Base-by-base conservation (phyloP, 2,329 filamentous ascomycete species). In the Ceratocystis eucalypticola region DNA sequence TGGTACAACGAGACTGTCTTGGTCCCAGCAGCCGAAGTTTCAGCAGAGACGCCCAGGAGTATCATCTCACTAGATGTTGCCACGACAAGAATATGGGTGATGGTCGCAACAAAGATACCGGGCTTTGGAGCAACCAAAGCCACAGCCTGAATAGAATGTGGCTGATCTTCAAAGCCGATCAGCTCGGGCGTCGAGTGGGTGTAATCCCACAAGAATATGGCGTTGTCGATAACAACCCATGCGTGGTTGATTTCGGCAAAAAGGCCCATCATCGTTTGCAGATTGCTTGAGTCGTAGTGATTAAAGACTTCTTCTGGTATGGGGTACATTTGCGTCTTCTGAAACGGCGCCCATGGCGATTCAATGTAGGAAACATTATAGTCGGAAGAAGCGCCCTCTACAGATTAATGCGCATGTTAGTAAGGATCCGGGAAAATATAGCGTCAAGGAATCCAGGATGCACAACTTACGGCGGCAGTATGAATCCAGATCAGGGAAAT, bases 161-260 rank as follows among this genome's bases (percentile, higher is more conserved):
- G 81, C 75, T 93, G 88, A 71, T 96, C 91, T 74, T 97, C 93
- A 72, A 89, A 96, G 20, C 93, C 93, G 70, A 96, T 88, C 53
- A 96, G 80, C 74, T 96, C 89, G 4, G 93, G 91, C 71, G 93
- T 90, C n/a, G 89, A 86, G 74, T 91, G 84, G 5, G 91, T 96
- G 75, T 96, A 99, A 76, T 99, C 93, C 95, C 95, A 99, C 17
- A 99, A 81, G 74, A 96, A 99, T 57, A 99, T 80, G 69, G 90
- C 89, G 77, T 96, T 96, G 77, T 99, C 94, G 74, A 99, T 94
- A 28, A 89, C 85, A 66, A 96, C 89, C 89, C 92, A 99, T 37
- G 93, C 94, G 76, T 97, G 91, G 72, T 93, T 92, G 72, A 99
- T 82, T 76, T 95, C 89, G 20, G 94, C 89, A 75, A 99, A 97